Evolutionary conservation across 345 rosid species (phyloP).

Genomic region (Heritiera littoralis): DNA sequence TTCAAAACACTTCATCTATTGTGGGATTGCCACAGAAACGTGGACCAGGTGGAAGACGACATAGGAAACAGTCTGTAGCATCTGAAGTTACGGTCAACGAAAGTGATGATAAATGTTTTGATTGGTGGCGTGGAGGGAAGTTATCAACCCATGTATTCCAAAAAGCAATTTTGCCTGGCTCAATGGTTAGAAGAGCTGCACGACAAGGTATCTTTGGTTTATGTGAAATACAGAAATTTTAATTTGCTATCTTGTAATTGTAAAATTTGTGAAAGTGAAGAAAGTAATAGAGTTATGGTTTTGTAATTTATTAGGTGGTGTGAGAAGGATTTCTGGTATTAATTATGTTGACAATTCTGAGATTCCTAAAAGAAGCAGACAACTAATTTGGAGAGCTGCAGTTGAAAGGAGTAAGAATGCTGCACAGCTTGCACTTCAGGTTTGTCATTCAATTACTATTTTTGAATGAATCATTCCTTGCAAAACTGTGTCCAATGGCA

Average conservation of each 20-base stretch:
- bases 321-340: constrained; percentile 55
- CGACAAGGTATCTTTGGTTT: constrained; percentile 58
- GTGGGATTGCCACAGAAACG: constrained; percentile 54
- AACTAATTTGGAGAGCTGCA: constrained; percentile 78
- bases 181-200: constrained; percentile 61
- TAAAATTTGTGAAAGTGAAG: constrained; percentile 11
- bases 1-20: constrained; percentile 48
- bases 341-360: constrained; percentile 63
- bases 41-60: constrained; percentile 62
- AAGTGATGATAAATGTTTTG: constrained; percentile 55
- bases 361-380: constrained; percentile 79
- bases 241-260: neutral
- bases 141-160: constrained; percentile 54
- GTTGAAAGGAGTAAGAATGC: constrained; percentile 74
- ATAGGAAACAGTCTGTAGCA: constrained; percentile 48
- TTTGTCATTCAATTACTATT: constrained; percentile 33
- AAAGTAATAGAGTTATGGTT: neutral
- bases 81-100: constrained; percentile 49
- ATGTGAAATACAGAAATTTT: neutral
- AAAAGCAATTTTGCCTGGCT: constrained; percentile 68
- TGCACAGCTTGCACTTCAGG: constrained; percentile 95
- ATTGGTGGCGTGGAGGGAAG: constrained; percentile 94
- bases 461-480: constrained; percentile 24
- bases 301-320: constrained; percentile 58
- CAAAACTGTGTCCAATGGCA: constrained; percentile 19